These are phyloP conservation scores for Copromyces sp. DNA, from an alignment of 495 filamentous ascomycete genomes.

Conservation along the genomic window DNA sequence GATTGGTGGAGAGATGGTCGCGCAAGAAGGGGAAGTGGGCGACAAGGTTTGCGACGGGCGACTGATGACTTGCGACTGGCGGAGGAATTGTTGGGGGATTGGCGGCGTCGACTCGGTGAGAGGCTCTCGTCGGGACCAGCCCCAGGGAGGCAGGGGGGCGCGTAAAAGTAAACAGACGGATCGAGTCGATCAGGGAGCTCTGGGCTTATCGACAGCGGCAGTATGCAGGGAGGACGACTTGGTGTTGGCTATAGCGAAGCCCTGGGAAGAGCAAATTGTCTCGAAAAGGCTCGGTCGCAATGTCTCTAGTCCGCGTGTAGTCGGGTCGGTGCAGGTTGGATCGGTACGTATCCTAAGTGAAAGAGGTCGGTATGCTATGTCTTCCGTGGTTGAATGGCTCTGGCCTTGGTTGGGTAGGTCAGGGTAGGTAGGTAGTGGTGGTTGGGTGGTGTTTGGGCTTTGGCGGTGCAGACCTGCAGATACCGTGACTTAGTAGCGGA, in stretches of 20 bases:
- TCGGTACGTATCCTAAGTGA: conserved; percentile 1
- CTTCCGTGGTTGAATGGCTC: neutral
- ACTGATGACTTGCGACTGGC: neutral
- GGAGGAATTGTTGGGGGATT: neutral
- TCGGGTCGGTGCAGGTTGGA: neutral
- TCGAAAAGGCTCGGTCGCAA: neutral
- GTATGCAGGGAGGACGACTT: neutral
- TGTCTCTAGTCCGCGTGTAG: neutral
- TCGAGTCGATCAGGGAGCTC: neutral
- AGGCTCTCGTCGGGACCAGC: neutral
- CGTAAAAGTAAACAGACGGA: neutral
- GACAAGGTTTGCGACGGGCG: neutral
- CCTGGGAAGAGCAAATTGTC: neutral
- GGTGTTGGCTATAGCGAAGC: neutral
- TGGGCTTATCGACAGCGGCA: neutral
- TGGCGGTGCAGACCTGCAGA: neutral
- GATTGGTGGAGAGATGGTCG: neutral
- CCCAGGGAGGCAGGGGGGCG: neutral
- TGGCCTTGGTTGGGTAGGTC: neutral
- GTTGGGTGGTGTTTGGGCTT: neutral
- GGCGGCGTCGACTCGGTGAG: neutral
- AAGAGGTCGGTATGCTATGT: neutral
- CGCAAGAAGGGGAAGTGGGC: neutral
- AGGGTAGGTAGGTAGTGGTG: neutral
- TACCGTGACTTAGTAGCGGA: neutral